Percentiles rank a stretch among this genome's conserved stretches.
Conservation (phyloP, 768 basidiomycete species). For the Kockovaella imperatae region DNA sequence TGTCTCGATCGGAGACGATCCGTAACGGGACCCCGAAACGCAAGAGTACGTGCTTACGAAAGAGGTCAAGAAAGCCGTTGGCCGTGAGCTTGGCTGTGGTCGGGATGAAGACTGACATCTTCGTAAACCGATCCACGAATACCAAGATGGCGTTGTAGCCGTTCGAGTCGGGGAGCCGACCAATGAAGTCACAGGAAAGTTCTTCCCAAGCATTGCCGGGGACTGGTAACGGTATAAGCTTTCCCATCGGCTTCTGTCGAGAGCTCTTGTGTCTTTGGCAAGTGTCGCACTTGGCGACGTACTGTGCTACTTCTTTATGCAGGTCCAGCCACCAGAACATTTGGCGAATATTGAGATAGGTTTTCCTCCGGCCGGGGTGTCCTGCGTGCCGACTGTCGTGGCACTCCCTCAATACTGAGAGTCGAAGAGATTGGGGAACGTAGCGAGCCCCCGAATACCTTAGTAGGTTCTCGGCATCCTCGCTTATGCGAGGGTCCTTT, state of each 20-base stretch:
- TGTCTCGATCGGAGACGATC: slow-evolving; percentile 37
- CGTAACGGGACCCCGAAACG: slow-evolving; percentile 28
- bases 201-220: slow-evolving; percentile 30
- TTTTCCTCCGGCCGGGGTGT: too few species aligned
- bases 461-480: too few species aligned
- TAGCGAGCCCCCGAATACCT: too few species aligned
- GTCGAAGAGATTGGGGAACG: too few species aligned
- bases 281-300: too few species aligned
- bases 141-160: slow-evolving; percentile 46
- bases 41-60: slow-evolving; percentile 4
- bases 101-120: slow-evolving; percentile 49
- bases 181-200: slow-evolving; percentile 48
- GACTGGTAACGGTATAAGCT: slow-evolving; percentile 30
- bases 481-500: too few species aligned
- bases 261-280: slow-evolving; percentile 44
- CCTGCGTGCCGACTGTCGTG: too few species aligned
- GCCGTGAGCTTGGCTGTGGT: slow-evolving; percentile 35
- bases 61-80: slow-evolving; percentile 23
- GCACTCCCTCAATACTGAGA: too few species aligned
- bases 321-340: too few species aligned
- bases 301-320: too few species aligned
- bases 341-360: too few species aligned
- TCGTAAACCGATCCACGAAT: slow-evolving; percentile 47
- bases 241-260: slow-evolving; percentile 46
- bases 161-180: slow-evolving; percentile 31